A percentile compares a stretch with the other conserved stretches of the same genome.
Evolutionary conservation across 2,329 filamentous ascomycete species (phyloP).

Genomic region (Cordyceps militaris): DNA sequence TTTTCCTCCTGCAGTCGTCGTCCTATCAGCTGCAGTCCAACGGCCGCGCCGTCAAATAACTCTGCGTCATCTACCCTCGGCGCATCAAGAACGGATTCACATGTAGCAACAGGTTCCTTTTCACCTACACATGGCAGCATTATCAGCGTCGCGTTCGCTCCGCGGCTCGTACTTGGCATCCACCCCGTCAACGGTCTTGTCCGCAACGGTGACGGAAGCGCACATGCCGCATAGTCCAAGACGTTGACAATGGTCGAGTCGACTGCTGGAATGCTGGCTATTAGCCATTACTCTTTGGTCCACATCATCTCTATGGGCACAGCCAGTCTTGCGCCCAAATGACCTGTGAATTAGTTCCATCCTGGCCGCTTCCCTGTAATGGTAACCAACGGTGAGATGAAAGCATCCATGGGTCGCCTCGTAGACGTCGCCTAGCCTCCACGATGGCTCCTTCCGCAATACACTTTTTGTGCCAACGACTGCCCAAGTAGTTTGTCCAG

Average conservation of each 20-base stretch:
- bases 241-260: constrained; percentile 28
- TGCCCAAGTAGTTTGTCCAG: too few species aligned
- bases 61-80: neutral
- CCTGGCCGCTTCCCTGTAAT: constrained; percentile 31
- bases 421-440: neutral
- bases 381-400: constrained; percentile 33
- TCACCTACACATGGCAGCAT: neutral
- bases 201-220: constrained; percentile 34
- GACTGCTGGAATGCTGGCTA: constrained; percentile 19
- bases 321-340: neutral
- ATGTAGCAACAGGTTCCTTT: neutral
- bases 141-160: neutral
- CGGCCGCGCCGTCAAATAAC: neutral
- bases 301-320: neutral
- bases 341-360: constrained; percentile 19
- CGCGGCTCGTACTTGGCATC: neutral
- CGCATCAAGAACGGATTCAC: neutral
- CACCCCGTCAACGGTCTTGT: constrained; percentile 20
- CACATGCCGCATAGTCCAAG: constrained; percentile 32
- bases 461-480: constrained; percentile 7
- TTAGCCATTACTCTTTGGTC: neutral
- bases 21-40: neutral
- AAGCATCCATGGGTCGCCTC: constrained; percentile 20
- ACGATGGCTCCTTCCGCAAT: constrained; percentile 10
- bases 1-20: neutral